Evolutionary conservation across 2,329 filamentous ascomycete genomes (phyloP).

Genomic region (Ascosphaera aggregata): DNA sequence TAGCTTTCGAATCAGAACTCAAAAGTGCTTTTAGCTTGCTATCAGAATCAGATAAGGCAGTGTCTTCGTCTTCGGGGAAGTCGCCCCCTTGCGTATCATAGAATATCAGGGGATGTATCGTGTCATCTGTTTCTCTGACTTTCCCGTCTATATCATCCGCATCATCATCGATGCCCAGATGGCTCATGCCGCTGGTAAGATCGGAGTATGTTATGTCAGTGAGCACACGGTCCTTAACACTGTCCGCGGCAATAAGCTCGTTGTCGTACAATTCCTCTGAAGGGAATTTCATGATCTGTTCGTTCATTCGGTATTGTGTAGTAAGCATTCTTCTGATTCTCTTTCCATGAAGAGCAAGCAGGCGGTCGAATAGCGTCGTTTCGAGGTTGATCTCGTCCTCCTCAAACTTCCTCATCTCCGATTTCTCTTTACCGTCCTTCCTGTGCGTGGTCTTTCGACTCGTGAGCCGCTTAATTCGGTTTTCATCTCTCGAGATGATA

Average conservation of each 20-base stretch:
- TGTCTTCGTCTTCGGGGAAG: slow-evolving; percentile 42
- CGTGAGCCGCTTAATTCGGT: slow-evolving; percentile 14
- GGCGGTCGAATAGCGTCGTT: slow-evolving; percentile 76
- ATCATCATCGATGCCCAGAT: neutral
- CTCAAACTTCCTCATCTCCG: slow-evolving; percentile 10
- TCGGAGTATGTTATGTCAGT: slow-evolving; percentile 44
- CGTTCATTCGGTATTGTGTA: slow-evolving; percentile 95
- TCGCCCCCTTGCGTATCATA: slow-evolving; percentile 92
- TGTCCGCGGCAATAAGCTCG: slow-evolving; percentile 56
- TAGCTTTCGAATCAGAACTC: slow-evolving; percentile 63
- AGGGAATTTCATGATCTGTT: slow-evolving; percentile 84
- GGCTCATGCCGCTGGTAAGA: neutral
- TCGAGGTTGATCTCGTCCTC: slow-evolving; percentile 39
- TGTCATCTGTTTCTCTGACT: slow-evolving; percentile 64
- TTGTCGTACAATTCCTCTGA: slow-evolving; percentile 71
- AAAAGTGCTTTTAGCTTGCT: slow-evolving; percentile 20
- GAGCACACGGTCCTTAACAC: slow-evolving; percentile 51
- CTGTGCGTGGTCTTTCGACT: slow-evolving; percentile 14
- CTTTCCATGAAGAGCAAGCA: slow-evolving; percentile 58
- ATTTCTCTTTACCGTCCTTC: slow-evolving; percentile 10
- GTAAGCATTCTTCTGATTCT: slow-evolving; percentile 86
- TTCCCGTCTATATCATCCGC: slow-evolving; percentile 11
- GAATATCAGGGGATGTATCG: slow-evolving; percentile 67
- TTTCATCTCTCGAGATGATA: slow-evolving; percentile 51
- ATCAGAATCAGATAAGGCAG: slow-evolving; percentile 13